Evolutionary conservation across 129 eudicot genomes (phyloP), one percentile per base, ranked within the genome.

Genomic region (Lonicera japonica): DNA sequence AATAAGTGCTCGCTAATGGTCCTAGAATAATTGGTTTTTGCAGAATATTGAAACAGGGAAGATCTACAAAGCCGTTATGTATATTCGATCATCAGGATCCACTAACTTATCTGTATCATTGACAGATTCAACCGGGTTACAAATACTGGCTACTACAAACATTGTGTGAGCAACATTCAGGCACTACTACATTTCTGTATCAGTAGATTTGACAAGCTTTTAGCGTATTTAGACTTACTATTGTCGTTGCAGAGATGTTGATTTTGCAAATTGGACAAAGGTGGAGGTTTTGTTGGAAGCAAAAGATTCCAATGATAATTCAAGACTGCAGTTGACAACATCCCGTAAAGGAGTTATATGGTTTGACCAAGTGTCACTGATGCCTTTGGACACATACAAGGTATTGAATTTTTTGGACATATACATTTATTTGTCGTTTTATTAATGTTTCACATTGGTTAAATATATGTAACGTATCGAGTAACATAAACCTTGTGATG

Each of bases 321-420:
- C 99, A 60, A 85, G 96, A 65, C 72, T 92, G 53, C 77, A 92
- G 55, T 59, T 92, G 24, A 88, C 82, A 8, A 80, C 89, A 21
- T 75, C 62, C 61, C 72, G 24, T 74, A 79, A 74, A 69, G 96
- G 95, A 71, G 87, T 83, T 25, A 74, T 85, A 46, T 92, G 99
- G 99, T 89, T 92, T 74, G 99, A 92, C 74, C 99, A 92, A 78
- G 95, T 92, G 11, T 92, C 99, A 19, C 58, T 89, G 20, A 88
- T 92, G 95, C 96, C 99, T 64, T 48, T 69, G 48, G 95, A 92
- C 58, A 85, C 99, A 15, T 85, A 85, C 80, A 79, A 76, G 95
- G 96, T 92, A 23, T 23, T 43, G n/a, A 20, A 17, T 46, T 25
- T 46, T 29, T 29, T 29, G 36, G 5, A 38, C 21, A 0, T 11